These are phyloP conservation scores for Fusarium praegraminearum DNA, from an alignment of 2,329 filamentous ascomycete genomes.

Conservation along the genomic window DNA sequence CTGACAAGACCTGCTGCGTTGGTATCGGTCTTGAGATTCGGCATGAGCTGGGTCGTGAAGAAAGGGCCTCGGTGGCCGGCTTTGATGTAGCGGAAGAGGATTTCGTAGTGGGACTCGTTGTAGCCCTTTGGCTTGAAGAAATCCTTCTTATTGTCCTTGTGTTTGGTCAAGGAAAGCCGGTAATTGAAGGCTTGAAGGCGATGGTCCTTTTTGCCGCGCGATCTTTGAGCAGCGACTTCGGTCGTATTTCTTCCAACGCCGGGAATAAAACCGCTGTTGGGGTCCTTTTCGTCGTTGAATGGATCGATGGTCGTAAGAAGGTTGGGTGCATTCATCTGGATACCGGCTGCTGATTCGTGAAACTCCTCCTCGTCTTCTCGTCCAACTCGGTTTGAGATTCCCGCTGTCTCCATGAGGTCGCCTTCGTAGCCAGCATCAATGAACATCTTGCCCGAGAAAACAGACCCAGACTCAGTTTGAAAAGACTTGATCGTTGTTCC, in stretches of 20 bases:
- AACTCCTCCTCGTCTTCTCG: conserved; percentile 32
- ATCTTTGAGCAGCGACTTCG: background rate
- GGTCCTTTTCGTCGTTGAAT: background rate
- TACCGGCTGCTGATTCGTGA: conserved; percentile 27
- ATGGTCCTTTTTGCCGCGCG: conserved; percentile 22
- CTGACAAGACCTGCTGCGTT: conserved; percentile 34
- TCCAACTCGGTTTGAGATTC: conserved; percentile 29
- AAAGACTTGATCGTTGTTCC: conserved; percentile 27
- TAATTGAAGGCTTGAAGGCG: conserved; percentile 40
- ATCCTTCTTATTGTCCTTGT: conserved; percentile 16
- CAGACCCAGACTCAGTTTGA: conserved; percentile 14
- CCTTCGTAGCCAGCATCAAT: conserved; percentile 40
- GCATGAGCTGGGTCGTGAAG: conserved; percentile 33
- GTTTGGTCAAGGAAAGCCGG: conserved; percentile 12
- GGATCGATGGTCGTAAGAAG: conserved; percentile 25
- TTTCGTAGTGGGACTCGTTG: conserved; percentile 28
- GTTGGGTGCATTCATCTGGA: conserved; percentile 10
- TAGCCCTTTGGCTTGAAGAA: conserved; percentile 32
- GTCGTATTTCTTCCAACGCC: conserved; percentile 14
- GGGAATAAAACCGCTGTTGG: conserved; percentile 22
- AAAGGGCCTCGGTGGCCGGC: conserved; percentile 19
- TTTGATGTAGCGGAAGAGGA: conserved; percentile 31
- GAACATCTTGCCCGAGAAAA: conserved; percentile 32
- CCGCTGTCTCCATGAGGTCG: conserved; percentile 38
- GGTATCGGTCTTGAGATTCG: conserved; percentile 32